Evolutionary conservation across 495 filamentous ascomycete genomes (phyloP).

Genomic region (Talaromyces nanjingensis): DNA sequence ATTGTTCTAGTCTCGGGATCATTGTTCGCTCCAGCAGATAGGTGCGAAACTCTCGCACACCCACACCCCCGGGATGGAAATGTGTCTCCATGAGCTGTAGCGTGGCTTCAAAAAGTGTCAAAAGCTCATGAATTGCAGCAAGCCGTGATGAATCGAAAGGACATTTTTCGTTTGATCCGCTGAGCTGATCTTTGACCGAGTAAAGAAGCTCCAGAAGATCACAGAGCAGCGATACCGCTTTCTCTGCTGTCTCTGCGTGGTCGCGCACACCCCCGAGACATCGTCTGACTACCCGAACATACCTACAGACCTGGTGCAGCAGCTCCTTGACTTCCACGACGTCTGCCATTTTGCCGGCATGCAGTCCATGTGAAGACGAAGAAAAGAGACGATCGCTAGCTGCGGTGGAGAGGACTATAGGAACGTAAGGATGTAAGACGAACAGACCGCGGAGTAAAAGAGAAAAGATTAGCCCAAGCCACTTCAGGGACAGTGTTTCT

Average conservation of each 20-base stretch:
- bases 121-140: constrained; percentile 15
- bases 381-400: background rate
- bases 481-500: background rate
- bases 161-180: constrained; percentile 22
- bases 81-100: constrained; percentile 24
- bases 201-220: constrained; percentile 21
- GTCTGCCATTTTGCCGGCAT: constrained; percentile 15
- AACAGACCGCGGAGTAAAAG: no score
- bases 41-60: constrained; percentile 21
- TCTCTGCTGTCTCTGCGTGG: constrained; percentile 15
- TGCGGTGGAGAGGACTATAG: background rate
- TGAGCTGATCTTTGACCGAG: constrained; percentile 21
- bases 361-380: background rate
- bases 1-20: constrained; percentile 24
- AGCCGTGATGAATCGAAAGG: constrained; percentile 17
- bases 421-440: no score
- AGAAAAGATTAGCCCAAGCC: no score
- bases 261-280: constrained; percentile 17
- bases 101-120: constrained; percentile 16
- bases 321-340: constrained; percentile 11
- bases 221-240: constrained; percentile 13
- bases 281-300: constrained; percentile 16
- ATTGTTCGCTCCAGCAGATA: constrained; percentile 22
- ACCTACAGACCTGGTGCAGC: constrained; percentile 13
- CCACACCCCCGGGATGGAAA: constrained; percentile 29